Evolutionary conservation across 2,329 filamentous ascomycete genomes (phyloP).

Genomic region (Aspergillus novoparasiticus): DNA sequence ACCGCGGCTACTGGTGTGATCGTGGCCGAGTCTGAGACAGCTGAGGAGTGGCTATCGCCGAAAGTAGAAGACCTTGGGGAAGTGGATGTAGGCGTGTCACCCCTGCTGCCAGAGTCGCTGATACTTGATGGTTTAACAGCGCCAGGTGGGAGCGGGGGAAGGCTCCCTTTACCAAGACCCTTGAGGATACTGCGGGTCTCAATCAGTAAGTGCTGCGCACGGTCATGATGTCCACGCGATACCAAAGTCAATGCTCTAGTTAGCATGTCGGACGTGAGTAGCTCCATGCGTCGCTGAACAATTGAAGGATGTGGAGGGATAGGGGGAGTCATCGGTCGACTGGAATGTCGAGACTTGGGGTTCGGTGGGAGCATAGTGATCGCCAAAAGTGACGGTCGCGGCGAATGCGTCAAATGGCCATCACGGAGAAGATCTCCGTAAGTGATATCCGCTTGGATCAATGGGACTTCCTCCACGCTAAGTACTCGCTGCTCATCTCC

Average conservation of each 20-base stretch:
- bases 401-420: slow-evolving; percentile 80
- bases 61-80: slow-evolving; percentile 42
- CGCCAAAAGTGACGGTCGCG: slow-evolving; percentile 84
- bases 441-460: slow-evolving; percentile 90
- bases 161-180: slow-evolving; percentile 89
- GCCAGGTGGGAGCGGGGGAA: slow-evolving; percentile 77
- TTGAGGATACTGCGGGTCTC: slow-evolving; percentile 96
- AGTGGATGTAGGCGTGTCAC: slow-evolving; percentile 38
- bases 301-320: slow-evolving; percentile 95
- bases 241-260: slow-evolving; percentile 89
- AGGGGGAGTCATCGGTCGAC: slow-evolving; percentile 64
- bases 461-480: slow-evolving; percentile 90
- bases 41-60: slow-evolving; percentile 36
- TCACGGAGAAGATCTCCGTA: slow-evolving; percentile 94
- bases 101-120: slow-evolving; percentile 44
- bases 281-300: slow-evolving; percentile 95
- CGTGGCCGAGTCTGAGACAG: slow-evolving; percentile 47
- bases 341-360: slow-evolving; percentile 62
- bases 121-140: slow-evolving; percentile 48
- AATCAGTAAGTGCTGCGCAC: slow-evolving; percentile 85
- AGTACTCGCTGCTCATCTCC: slow-evolving; percentile 79
- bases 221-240: slow-evolving; percentile 87
- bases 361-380: slow-evolving; percentile 86
- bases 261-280: slow-evolving; percentile 97
- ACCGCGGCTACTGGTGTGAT: slow-evolving; percentile 69